Evolutionary conservation across 495 filamentous ascomycete species (phyloP), one percentile per base, ranked within the genome.

Genomic region (Penicillium mononematosum): DNA sequence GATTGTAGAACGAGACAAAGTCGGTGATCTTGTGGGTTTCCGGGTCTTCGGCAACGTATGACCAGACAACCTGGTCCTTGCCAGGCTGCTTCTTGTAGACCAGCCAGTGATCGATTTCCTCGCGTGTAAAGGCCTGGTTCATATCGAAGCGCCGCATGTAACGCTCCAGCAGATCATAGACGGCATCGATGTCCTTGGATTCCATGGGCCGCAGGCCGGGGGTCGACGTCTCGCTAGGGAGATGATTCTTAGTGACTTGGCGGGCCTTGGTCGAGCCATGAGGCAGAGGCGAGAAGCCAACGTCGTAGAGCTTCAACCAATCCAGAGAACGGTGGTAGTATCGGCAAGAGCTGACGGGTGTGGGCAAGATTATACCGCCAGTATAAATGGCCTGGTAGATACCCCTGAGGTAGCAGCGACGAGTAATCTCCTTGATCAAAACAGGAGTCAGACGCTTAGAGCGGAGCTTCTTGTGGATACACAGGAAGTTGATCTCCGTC

Each of bases 311-410:
- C 76, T 98, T 98, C 70, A 88, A 76, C 95, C 95, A 98, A 73
- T 98, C 86, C 51, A 98, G 72, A 14, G 89, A 84, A 50, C 94
- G 89, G 69, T 98, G 94, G 67, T 87, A 98, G 78, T 98, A 98
- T 45, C 93, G 83, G 72, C 91, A 96, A 12, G 92, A 96, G 72
- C 86, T 88, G 41, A 98, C 81, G 2, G 94, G 95, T 29, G 85
- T 93, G 7, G 94, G 95, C 3, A 98, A 79, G 29, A 98, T 84
- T 20, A 93, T 83, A 38, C 94, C 94, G 25, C 84, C 94, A 1
- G 95, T 98, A 73, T 96, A 96, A 65, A 98, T 90, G 36, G 93
- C 95, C 70, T 97, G 93, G 78, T 85, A 98, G 58, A 96, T 87
- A 4, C 85, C 87, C 41, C 84, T 78, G 24, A 88, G 66, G 70